These are phyloP conservation scores for Phytophthora meadii DNA, from an alignment of 352 stramenopile species.

Conservation along the genomic window DNA sequence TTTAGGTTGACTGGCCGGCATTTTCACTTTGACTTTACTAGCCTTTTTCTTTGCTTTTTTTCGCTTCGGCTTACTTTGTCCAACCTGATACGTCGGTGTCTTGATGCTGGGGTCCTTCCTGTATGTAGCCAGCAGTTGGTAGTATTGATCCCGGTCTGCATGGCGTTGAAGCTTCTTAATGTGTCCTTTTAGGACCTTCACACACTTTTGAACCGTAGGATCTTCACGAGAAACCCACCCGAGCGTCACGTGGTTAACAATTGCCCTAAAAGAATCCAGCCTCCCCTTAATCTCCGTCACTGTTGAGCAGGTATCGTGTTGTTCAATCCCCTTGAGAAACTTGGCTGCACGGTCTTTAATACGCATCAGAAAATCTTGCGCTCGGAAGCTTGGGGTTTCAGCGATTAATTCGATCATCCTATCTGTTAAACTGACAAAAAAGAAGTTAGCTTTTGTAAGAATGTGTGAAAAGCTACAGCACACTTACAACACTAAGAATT, in stretches of 20 bases:
- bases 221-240: not conserved
- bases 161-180: not conserved
- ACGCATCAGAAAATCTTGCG: not conserved
- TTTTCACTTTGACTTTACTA: not conserved
- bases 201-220: constrained; percentile 3
- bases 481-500: not conserved
- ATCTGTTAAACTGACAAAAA: not conserved
- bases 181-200: not conserved
- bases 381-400: not conserved
- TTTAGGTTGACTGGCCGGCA: no score
- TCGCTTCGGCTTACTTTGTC: no score
- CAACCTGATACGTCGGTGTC: not conserved
- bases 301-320: not conserved
- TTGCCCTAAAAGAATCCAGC: not conserved
- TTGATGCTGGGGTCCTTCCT: not conserved
- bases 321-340: not conserved
- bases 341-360: not conserved
- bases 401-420: constrained; percentile 1
- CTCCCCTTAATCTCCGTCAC: not conserved
- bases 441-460: not conserved
- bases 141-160: not conserved
- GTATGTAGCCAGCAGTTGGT: not conserved
- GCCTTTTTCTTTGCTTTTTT: not conserved
- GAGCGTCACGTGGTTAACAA: not conserved
- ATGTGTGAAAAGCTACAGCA: not conserved